Evolutionary conservation across 2,329 filamentous ascomycete genomes (phyloP), one percentile per base, ranked within the genome.

Genomic region (Pseudogymnoascus sp.): DNA sequence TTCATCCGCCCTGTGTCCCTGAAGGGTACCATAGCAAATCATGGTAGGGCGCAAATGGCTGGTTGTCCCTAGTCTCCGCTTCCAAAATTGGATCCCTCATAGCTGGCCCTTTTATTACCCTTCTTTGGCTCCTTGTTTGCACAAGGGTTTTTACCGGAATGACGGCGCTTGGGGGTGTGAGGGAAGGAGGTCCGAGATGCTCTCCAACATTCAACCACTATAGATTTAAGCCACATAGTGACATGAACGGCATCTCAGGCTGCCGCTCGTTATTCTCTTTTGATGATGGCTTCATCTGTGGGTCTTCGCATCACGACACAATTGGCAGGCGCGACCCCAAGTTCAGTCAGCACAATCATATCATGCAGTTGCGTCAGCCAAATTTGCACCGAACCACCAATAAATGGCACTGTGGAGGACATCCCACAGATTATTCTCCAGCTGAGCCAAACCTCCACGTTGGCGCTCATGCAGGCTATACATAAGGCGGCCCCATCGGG

Each of bases 391-490:
- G 48, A 55, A 10, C 48, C 48, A 55, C 48, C 48, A 55, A 55
- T 55, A 55, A 55, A 55, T 10, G 29, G 29, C 29, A 33, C 2
- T 12, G 29, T 33, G 27, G 48, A 33, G 9, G 29, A 55, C 29
- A 55, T 17, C 29, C n/a, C 29, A 33, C n/a, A 55, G 48, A 55
- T 55, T 55, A 7, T 17, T 55, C 29, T 33, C 29, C 48, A 33
- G 29, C 29, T 33, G 29, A 33, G 10, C 48, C 48, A 55, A 55
- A 55, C 48, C 29, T 55, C 48, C 48, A 55, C 48, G 48, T 33
- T 55, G 48, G 48, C 48, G 48, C 48, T 55, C 48, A 55, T 55
- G 48, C 48, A 55, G 48, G 48, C 48, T 55, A 33, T 55, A 55
- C 48, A 21, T 55, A 55, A 55, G 48, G 48, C 48, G 48, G 29